Evolutionary conservation across 2,329 filamentous ascomycete species (phyloP).

Genomic region (Ustulina deusta): DNA sequence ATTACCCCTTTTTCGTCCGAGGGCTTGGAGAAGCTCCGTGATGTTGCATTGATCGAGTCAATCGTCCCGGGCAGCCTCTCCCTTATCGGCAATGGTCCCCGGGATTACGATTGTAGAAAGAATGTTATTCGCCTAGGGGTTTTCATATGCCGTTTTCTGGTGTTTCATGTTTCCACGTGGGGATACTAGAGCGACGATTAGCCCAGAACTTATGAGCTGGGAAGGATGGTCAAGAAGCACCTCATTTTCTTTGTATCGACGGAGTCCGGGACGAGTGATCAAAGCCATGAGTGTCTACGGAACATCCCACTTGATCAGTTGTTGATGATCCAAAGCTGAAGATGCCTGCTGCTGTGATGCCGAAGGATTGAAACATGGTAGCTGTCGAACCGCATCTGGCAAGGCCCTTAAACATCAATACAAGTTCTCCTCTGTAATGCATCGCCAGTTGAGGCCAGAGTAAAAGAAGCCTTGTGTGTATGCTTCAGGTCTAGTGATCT

Average conservation of each 20-base stretch:
- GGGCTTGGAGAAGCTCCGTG: conserved; percentile 33
- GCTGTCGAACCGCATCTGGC: neutral
- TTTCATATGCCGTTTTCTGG: conserved; percentile 12
- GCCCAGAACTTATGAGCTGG: neutral
- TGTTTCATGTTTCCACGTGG: conserved; percentile 19
- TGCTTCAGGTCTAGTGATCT: neutral
- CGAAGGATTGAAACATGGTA: neutral
- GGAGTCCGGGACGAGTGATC: neutral
- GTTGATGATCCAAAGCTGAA: neutral
- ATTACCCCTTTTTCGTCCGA: conserved; percentile 37
- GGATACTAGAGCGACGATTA: neutral
- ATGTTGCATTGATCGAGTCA: conserved; percentile 16
- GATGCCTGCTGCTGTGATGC: neutral
- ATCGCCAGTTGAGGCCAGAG: neutral
- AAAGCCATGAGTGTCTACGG: neutral
- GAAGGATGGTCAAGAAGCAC: neutral
- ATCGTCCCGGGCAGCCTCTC: neutral
- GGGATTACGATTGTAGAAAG: neutral
- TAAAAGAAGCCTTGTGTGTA: neutral
- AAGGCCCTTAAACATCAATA: neutral
- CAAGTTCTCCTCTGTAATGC: neutral
- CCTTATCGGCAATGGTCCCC: conserved; percentile 15
- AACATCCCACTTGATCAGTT: neutral
- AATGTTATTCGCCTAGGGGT: conserved; percentile 16
- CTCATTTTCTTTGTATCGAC: conserved; percentile 2